These are phyloP conservation scores for Chytridiales sp. DNA, from an alignment of 371 early-diverging fungal genomes.

Conservation along the genomic window DNA sequence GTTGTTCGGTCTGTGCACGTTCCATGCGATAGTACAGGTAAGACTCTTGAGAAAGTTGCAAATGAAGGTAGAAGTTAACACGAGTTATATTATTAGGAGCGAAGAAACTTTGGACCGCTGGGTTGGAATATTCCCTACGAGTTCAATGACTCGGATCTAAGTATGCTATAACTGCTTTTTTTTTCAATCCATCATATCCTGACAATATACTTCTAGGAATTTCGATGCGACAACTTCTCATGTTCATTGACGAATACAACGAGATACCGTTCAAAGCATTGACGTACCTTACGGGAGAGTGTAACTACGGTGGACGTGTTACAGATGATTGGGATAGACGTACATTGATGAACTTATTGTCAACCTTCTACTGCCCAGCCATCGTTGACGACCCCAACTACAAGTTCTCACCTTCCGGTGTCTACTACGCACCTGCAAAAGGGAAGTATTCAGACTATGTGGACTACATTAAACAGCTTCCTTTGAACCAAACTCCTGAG, in stretches of 20 bases:
- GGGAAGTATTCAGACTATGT: constrained; percentile 49
- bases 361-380: constrained; percentile 48
- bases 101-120: constrained; percentile 62
- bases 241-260: constrained; percentile 57
- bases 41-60: background rate
- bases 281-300: constrained; percentile 59
- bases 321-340: constrained; percentile 64
- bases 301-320: constrained; percentile 67
- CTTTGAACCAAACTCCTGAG: constrained; percentile 56
- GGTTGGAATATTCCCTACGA: constrained; percentile 70
- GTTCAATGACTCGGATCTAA: constrained; percentile 61
- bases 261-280: constrained; percentile 61
- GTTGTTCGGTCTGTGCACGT: constrained; percentile 57
- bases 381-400: constrained; percentile 50
- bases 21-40: constrained; percentile 57
- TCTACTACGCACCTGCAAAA: constrained; percentile 52
- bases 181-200: background rate
- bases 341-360: constrained; percentile 51
- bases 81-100: constrained; percentile 37
- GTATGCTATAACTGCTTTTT: constrained; percentile 20
- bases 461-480: constrained; percentile 51
- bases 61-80: constrained; percentile 2
- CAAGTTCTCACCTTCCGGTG: constrained; percentile 51
- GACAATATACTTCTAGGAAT: constrained; percentile 33
- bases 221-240: constrained; percentile 56